Conservation (phyloP, 163 green algal genomes). For the Chlamydomonas reinhardtii region DNA sequence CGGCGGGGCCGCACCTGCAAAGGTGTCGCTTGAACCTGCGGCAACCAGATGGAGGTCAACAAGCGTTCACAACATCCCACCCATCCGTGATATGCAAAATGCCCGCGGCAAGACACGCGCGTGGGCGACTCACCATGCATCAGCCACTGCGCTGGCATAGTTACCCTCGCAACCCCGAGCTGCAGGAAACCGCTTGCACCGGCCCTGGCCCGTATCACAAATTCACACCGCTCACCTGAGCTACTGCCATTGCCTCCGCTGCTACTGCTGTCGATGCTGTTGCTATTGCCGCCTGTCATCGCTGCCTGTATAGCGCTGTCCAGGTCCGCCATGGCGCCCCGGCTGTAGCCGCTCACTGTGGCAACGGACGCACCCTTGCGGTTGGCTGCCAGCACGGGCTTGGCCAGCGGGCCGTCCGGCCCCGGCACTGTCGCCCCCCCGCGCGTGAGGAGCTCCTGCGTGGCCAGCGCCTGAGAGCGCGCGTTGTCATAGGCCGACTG, state of each 20-base stretch:
- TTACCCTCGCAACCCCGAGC: no score
- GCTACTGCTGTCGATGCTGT: neutral
- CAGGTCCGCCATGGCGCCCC: neutral
- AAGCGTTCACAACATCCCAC: no score
- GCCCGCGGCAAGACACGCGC: neutral
- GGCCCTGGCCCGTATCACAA: no score
- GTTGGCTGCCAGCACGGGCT: neutral
- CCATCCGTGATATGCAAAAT: no score
- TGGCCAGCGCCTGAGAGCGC: neutral
- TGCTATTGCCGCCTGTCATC: neutral
- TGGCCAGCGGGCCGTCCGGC: neutral
- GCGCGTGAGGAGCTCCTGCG: neutral
- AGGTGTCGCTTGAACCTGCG: neutral
- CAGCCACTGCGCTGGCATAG: neutral
- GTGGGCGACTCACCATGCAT: neutral
- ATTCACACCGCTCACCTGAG: no score
- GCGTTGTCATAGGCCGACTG: conserved; percentile 14
- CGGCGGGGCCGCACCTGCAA: neutral
- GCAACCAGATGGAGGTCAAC: no score
- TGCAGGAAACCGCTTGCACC: no score
- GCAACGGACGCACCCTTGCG: neutral
- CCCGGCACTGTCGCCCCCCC: neutral
- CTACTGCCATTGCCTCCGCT: neutral
- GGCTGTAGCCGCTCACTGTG: neutral
- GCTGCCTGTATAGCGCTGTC: neutral